Base-by-base conservation (phyloP, 2,329 filamentous ascomycete species). In the Aspergillus hiratsukae region DNA sequence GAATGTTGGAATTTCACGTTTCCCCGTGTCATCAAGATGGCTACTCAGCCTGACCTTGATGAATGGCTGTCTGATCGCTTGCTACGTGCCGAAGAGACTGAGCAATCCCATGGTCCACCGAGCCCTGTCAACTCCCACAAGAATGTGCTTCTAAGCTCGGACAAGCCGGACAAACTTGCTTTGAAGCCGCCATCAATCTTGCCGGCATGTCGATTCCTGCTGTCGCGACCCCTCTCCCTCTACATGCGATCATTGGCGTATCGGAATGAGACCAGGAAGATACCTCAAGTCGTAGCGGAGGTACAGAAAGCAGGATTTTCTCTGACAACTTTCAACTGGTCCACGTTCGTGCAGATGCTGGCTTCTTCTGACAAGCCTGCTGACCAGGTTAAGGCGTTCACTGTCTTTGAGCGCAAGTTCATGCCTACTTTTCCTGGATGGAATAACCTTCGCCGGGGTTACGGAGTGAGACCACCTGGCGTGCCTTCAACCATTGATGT, bases 361-460 rank as follows among this genome's bases (percentile, higher is more conserved):
- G 83, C 85, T 25, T 76, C 79, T 14, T 78, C 85, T 53, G 80
- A 81, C 48, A 79, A 81, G 48, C 81, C 82, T 64, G 74, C 83
- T 49, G 79, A 87, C 56, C 72, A 74, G 53, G 25, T 73, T 11
- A 61, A 69, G 21, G 91, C 91, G 40, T 96, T 94, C 73, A 69
- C 76, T 23, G 75, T 87, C 52, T 93, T 89, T 69, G 93, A 97
- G 75, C 75, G 80, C 27, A 83, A 85, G 58, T 85, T 97, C 54
- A 95, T 96, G 83, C 81, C 83, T 1, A 80, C 83, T 35, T 96
- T 91, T 83, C 82, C 83, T 10, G 90, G 91, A 25, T 97, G 91
- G 90, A 65, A 63, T 5, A 59, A 66, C 52, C 62, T 78, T 29
- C 64, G 65, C 17, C 69, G 69, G 57, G 71, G 75, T 23, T 66